phyloP scores from a whole-genome alignment of 768 basidiomycete genomes.

The Pleurotus eryngii region DNA sequence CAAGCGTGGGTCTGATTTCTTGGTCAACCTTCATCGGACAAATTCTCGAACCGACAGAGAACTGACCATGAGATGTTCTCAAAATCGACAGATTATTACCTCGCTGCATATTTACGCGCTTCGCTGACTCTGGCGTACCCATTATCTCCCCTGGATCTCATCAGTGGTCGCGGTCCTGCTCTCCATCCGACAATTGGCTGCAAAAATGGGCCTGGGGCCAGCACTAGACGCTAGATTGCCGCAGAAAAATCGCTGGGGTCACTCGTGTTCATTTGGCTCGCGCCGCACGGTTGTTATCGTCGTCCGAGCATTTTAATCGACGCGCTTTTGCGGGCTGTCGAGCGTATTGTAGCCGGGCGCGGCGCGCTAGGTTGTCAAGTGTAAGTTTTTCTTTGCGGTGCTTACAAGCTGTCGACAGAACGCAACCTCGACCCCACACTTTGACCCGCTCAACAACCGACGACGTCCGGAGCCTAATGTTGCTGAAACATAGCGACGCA shows the following conservation, averaged over 20 bases:
- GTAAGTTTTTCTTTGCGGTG: conserved; percentile 3
- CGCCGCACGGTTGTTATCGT: neutral
- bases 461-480: too few relatives aligned
- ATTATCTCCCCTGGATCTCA: neutral
- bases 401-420: neutral
- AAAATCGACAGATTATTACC: conserved; percentile 4
- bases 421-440: too few relatives aligned
- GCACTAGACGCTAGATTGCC: neutral
- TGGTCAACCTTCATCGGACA: neutral
- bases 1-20: neutral
- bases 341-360: neutral
- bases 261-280: neutral
- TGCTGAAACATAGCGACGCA: too few relatives aligned
- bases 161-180: neutral
- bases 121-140: neutral
- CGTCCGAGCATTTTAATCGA: neutral
- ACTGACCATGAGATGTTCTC: neutral
- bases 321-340: conserved; percentile 1
- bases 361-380: neutral
- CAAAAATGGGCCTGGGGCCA: neutral
- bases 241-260: neutral
- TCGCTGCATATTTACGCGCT: neutral
- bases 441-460: too few relatives aligned
- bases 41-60: conserved; percentile 4
- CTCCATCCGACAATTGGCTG: neutral